Conservation (phyloP, 768 basidiomycete genomes). For the Xerocomellus chrysenteron region DNA sequence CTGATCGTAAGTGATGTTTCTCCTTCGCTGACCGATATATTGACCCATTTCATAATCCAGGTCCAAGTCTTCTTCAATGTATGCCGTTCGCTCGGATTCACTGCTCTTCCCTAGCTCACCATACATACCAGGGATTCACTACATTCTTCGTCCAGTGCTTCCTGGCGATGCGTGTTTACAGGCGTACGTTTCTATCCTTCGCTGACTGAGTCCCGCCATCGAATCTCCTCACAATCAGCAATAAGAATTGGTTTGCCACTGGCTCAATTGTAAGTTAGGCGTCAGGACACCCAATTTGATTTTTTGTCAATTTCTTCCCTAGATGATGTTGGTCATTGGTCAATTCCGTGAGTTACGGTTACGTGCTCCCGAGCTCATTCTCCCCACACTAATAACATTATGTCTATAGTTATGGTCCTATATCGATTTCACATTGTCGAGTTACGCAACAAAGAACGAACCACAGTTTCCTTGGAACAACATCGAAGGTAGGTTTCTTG, state of each 20-base stretch:
- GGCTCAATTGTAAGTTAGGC: conserved; percentile 27
- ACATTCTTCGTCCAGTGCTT: conserved; percentile 56
- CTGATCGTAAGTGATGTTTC: conserved; percentile 13
- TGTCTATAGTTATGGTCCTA: conserved; percentile 28
- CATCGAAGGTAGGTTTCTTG: too few species aligned
- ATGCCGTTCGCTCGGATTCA: neutral
- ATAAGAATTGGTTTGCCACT: conserved; percentile 40
- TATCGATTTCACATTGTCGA: too few species aligned
- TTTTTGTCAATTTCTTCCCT: neutral
- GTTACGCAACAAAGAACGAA: too few species aligned
- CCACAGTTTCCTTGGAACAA: too few species aligned
- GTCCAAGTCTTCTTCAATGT: conserved; percentile 52
- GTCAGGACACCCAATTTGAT: neutral
- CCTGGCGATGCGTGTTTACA: conserved; percentile 49
- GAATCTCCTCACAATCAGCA: conserved; percentile 44
- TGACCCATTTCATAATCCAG: conserved; percentile 29
- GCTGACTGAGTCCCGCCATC: neutral
- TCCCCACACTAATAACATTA: conserved; percentile 1
- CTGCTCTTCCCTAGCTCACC: neutral
- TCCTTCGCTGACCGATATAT: neutral
- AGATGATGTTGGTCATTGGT: conserved; percentile 34
- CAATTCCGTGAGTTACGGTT: conserved; percentile 37
- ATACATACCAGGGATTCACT: conserved; percentile 34
- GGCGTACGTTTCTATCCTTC: conserved; percentile 32
- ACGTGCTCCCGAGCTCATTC: neutral